A percentile compares a stretch with the other conserved stretches of the same genome.
Conservation (phyloP, 1,284 basidiomycete species). For the Ustilago trichophora region DNA sequence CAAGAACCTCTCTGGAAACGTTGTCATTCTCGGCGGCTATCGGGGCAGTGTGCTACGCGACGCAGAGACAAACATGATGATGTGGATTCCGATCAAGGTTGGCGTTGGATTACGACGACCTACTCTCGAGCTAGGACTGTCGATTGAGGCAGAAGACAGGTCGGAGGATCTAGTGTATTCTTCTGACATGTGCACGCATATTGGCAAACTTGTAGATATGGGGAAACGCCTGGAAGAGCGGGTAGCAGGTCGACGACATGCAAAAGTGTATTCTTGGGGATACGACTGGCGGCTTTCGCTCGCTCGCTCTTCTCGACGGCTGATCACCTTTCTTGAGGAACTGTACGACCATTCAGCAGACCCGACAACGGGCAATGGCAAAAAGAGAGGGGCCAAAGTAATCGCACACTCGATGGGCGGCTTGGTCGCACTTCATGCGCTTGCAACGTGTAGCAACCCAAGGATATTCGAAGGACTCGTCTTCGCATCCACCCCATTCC, state of each 20-base stretch:
- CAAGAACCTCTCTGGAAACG: conserved; percentile 60
- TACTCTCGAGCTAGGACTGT: conserved; percentile 61
- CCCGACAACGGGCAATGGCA: background rate
- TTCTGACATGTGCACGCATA: conserved; percentile 53
- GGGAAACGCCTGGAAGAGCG: conserved; percentile 56
- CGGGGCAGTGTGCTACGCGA: conserved; percentile 64
- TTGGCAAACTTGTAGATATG: conserved; percentile 62
- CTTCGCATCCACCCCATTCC: conserved; percentile 64
- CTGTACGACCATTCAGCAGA: conserved; percentile 48
- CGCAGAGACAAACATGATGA: conserved; percentile 53
- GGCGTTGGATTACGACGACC: conserved; percentile 60
- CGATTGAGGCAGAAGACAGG: conserved; percentile 45
- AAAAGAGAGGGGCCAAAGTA: conserved; percentile 61
- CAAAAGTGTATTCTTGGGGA: conserved; percentile 59
- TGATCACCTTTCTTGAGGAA: conserved; percentile 25
- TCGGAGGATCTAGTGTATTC: conserved; percentile 60
- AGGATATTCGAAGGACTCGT: conserved; percentile 62
- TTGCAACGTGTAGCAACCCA: conserved; percentile 57
- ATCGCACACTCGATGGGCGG: conserved; percentile 67
- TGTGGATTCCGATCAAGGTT: conserved; percentile 65
- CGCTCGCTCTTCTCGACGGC: conserved; percentile 16
- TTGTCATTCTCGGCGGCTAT: conserved; percentile 65
- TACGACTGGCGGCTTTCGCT: conserved; percentile 64
- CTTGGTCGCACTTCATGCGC: conserved; percentile 63
- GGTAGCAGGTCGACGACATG: conserved; percentile 31